Conservation (phyloP, 2,329 filamentous ascomycete species). For the Hymenoscyphus albidus region DNA sequence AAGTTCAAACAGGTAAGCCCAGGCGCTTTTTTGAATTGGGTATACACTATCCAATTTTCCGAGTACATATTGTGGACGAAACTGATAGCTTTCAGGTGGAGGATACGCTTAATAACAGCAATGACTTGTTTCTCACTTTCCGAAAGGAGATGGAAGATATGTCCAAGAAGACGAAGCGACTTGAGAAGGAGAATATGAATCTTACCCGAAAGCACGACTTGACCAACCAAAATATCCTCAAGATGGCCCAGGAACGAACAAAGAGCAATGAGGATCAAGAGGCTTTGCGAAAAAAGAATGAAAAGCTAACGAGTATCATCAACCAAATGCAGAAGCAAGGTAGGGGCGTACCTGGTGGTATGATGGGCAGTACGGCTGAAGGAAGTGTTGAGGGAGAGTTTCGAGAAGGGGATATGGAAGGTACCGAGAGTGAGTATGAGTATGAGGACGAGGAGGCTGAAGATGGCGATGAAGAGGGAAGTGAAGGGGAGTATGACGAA, state of each 20-base stretch:
- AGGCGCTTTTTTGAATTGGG: conserved; percentile 6
- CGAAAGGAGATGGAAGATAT: conserved; percentile 99
- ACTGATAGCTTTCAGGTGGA: conserved; percentile 72
- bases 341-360: conserved; percentile 66
- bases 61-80: neutral
- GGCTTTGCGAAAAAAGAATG: conserved; percentile 70
- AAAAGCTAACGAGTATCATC: conserved; percentile 90
- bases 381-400: conserved; percentile 53
- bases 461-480: conserved; percentile 50
- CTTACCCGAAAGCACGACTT: conserved; percentile 90
- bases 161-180: conserved; percentile 96
- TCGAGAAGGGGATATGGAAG: conserved; percentile 50
- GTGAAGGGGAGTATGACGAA: conserved; percentile 43
- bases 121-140: conserved; percentile 94
- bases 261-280: conserved; percentile 73
- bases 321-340: conserved; percentile 95
- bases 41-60: conserved; percentile 3
- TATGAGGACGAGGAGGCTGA: conserved; percentile 60
- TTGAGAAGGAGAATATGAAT: conserved; percentile 93
- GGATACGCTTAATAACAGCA: conserved; percentile 97
- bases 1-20: conserved; percentile 95
- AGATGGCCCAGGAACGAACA: conserved; percentile 92
- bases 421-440: conserved; percentile 61
- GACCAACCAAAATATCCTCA: conserved; percentile 89
- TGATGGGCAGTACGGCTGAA: conserved; percentile 58